These are phyloP conservation scores for Neopestalotiopsis clavispora DNA, from an alignment of 2,329 filamentous ascomycete species.

Conservation along the genomic window DNA sequence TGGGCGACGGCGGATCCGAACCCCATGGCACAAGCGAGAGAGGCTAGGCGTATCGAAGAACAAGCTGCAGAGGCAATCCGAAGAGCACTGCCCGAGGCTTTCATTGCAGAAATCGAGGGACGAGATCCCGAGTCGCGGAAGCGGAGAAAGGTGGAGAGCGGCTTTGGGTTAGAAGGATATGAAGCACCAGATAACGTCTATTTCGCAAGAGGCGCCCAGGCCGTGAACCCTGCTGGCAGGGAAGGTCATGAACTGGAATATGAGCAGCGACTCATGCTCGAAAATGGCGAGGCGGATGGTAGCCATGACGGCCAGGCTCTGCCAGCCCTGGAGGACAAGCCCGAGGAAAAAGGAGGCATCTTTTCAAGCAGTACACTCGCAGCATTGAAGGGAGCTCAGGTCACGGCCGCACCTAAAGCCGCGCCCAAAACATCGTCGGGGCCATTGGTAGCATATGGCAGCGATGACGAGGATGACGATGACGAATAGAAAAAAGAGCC, in stretches of 20 bases:
- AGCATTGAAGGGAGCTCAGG: slow-evolving; percentile 68
- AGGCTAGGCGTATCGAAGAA: slow-evolving; percentile 87
- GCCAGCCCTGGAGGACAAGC: slow-evolving; percentile 43
- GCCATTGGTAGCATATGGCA: slow-evolving; percentile 86
- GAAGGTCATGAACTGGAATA: slow-evolving; percentile 68
- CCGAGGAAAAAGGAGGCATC: slow-evolving; percentile 64
- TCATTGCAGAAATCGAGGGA: slow-evolving; percentile 92
- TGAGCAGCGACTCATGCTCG: slow-evolving; percentile 63
- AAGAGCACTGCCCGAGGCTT: slow-evolving; percentile 84
- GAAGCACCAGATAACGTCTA: slow-evolving; percentile 94
- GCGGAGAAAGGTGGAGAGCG: slow-evolving; percentile 85
- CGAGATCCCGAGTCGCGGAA: slow-evolving; percentile 86
- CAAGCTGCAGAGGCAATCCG: slow-evolving; percentile 95
- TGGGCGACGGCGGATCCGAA: slow-evolving; percentile 98
- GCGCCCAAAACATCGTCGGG: slow-evolving; percentile 62
- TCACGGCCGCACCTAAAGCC: slow-evolving; percentile 58
- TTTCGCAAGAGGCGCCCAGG: slow-evolving; percentile 79
- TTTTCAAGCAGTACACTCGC: slow-evolving; percentile 83
- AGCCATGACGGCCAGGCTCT: slow-evolving; percentile 44
- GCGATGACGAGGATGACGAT: slow-evolving; percentile 76
- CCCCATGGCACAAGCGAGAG: slow-evolving; percentile 89
- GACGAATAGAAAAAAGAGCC: slow-evolving; percentile 19
- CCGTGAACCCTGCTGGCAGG: slow-evolving; percentile 63
- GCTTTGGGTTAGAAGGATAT: slow-evolving; percentile 88
- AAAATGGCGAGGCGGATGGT: slow-evolving; percentile 56